These are phyloP conservation scores for Vigna reflexopilosa DNA, from an alignment of 306 rosid species.

Conservation along the genomic window DNA sequence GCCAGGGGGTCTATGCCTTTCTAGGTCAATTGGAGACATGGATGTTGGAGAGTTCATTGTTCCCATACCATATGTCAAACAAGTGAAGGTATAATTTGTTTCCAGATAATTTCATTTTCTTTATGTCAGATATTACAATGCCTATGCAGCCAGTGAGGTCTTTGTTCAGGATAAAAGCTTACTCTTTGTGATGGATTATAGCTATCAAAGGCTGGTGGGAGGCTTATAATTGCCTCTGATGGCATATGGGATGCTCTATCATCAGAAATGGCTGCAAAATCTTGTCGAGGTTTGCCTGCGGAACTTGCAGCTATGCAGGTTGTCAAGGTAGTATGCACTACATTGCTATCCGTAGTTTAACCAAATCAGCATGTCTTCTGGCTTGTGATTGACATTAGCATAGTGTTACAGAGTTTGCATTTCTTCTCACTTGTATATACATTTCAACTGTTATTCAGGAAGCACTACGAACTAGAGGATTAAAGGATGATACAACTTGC, in stretches of 20 bases:
- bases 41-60: conserved; percentile 98
- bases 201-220: conserved; percentile 90
- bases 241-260: conserved; percentile 98
- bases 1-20: conserved; percentile 99
- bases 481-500: conserved; percentile 96
- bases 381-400: conserved; percentile 31
- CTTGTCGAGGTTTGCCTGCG: conserved; percentile 90
- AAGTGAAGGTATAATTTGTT: conserved; percentile 77
- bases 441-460: conserved; percentile 58
- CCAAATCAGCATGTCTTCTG: conserved; percentile 34
- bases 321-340: conserved; percentile 72
- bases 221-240: conserved; percentile 95
- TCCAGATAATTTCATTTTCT: not conserved
- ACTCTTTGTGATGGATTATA: conserved; percentile 48
- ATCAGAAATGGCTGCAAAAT: conserved; percentile 86
- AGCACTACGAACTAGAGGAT: conserved; percentile 80
- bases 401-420: conserved; percentile 23
- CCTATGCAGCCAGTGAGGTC: conserved; percentile 30
- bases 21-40: conserved; percentile 97
- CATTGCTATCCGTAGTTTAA: conserved; percentile 23
- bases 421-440: conserved; percentile 30
- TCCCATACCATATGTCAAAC: conserved; percentile 92
- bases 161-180: conserved; percentile 41
- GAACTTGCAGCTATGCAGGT: conserved; percentile 95
- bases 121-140: conserved; percentile 24